Conservation (phyloP, 768 basidiomycete species). For the Auricularia sp. region DNA sequence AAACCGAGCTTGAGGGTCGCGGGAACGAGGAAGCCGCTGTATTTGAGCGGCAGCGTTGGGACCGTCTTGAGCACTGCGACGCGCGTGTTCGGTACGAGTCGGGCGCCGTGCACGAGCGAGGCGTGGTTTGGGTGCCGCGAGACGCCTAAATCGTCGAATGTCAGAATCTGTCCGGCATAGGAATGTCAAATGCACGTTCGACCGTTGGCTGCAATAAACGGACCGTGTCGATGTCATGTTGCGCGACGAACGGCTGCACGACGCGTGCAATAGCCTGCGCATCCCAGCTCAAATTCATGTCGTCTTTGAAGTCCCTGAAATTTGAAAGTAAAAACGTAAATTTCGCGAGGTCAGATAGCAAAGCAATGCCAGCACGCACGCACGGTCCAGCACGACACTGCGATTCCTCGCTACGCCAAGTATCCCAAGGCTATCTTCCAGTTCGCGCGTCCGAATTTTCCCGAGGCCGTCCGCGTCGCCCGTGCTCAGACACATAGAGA, state of each 20-base stretch:
- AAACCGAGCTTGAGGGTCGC: background rate
- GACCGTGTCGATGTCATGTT: too few relatives aligned
- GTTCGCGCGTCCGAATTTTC: constrained; percentile 42
- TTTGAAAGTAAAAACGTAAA: too few relatives aligned
- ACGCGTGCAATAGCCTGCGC: too few relatives aligned
- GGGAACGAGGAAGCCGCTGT: background rate
- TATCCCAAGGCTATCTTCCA: constrained; percentile 50
- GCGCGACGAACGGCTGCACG: too few relatives aligned
- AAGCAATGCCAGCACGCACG: constrained; percentile 36
- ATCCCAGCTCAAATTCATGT: too few relatives aligned
- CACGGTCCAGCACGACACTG: constrained; percentile 56
- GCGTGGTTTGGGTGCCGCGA: constrained; percentile 84
- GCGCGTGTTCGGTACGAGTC: background rate
- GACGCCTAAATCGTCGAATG: constrained; percentile 69
- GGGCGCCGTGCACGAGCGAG: constrained; percentile 48
- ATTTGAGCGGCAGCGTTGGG: background rate
- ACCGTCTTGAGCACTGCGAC: background rate
- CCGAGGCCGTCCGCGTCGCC: constrained; percentile 76
- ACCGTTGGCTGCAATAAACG: too few relatives aligned
- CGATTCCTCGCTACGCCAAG: constrained; percentile 49
- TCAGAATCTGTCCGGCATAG: constrained; percentile 50
- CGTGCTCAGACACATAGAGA: constrained; percentile 62
- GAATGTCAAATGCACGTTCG: too few relatives aligned
- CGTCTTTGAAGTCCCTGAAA: too few relatives aligned
- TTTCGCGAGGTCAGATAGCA: too few relatives aligned